These are phyloP conservation scores for Fusarium luffae DNA, from an alignment of 2,329 filamentous ascomycete genomes.

Conservation along the genomic window DNA sequence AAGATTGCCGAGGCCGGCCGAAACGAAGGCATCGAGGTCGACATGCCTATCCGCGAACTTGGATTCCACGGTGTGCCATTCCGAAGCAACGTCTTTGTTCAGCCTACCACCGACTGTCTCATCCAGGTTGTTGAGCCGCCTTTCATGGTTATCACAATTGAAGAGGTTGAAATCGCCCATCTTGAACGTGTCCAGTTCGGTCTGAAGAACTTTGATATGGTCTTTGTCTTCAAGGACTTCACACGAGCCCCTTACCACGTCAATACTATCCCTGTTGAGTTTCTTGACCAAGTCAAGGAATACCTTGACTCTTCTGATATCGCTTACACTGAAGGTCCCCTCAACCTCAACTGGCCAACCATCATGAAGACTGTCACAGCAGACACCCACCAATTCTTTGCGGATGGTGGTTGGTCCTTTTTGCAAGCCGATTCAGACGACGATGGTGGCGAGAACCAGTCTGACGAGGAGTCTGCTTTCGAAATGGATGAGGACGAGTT, in stretches of 20 bases:
- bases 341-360: conserved; percentile 98
- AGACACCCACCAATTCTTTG: conserved; percentile 95
- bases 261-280: conserved; percentile 98
- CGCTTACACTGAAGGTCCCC: conserved; percentile 89
- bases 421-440: conserved; percentile 87
- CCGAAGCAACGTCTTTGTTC: conserved; percentile 93
- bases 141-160: conserved; percentile 94
- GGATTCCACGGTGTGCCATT: conserved; percentile 97
- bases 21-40: conserved; percentile 89
- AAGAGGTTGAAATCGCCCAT: conserved; percentile 96
- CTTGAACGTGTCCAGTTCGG: conserved; percentile 96
- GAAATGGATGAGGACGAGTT: conserved; percentile 90
- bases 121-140: conserved; percentile 97
- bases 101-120: conserved; percentile 95
- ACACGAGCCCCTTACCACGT: conserved; percentile 89
- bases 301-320: conserved; percentile 98
- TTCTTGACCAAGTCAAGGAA: conserved; percentile 94
- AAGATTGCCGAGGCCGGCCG: conserved; percentile 97
- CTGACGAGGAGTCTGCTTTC: conserved; percentile 91
- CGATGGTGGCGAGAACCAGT: conserved; percentile 79
- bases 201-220: conserved; percentile 98
- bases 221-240: conserved; percentile 98
- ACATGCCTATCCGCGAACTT: conserved; percentile 96
- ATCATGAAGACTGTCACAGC: conserved; percentile 99
- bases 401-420: conserved; percentile 95